phyloP scores from a whole-genome alignment of 2,329 filamentous ascomycete species.

The Myrmaecium sp. region DNA sequence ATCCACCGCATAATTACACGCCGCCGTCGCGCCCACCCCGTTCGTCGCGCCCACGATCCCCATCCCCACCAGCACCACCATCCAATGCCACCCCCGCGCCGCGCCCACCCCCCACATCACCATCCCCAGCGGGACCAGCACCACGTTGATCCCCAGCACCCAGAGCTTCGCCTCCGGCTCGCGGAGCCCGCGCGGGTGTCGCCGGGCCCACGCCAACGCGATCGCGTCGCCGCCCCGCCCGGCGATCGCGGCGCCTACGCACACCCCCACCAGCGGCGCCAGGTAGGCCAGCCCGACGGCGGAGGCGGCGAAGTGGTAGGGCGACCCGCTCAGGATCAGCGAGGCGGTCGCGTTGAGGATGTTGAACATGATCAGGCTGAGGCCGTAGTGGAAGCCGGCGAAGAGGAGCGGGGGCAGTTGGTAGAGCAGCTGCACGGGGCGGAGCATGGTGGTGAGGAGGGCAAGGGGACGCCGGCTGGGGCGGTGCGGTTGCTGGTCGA shows the following conservation, averaged over 20 bases:
- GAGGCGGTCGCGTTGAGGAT: constrained; percentile 26
- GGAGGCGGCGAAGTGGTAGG: constrained; percentile 21
- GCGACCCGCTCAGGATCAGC: constrained; percentile 18
- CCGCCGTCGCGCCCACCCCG: constrained; percentile 26
- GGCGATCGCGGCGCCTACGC: constrained; percentile 18
- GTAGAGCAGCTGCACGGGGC: constrained; percentile 10
- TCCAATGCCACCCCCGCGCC: constrained; percentile 31
- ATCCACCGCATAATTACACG: constrained; percentile 31
- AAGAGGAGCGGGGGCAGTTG: constrained; percentile 22
- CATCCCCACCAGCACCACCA: constrained; percentile 33
- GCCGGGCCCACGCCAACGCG: constrained; percentile 17
- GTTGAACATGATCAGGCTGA: constrained; percentile 25
- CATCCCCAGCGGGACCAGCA: constrained; percentile 27
- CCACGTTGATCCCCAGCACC: constrained; percentile 20
- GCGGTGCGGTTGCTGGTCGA: constrained; percentile 15
- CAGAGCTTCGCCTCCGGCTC: constrained; percentile 25
- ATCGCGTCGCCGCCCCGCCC: constrained; percentile 19
- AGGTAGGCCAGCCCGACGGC: constrained; percentile 24
- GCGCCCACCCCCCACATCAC: constrained; percentile 36
- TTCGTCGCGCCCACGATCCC: constrained; percentile 28
- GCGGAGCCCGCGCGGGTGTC: constrained; percentile 21
- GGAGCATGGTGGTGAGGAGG: constrained; percentile 19
- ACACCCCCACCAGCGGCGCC: constrained; percentile 18
- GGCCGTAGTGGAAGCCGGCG: constrained; percentile 23
- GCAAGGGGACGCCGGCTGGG: constrained; percentile 12